Evolutionary conservation across 129 eudicot genomes (phyloP).

Genomic region (Cynara cardunculus): DNA sequence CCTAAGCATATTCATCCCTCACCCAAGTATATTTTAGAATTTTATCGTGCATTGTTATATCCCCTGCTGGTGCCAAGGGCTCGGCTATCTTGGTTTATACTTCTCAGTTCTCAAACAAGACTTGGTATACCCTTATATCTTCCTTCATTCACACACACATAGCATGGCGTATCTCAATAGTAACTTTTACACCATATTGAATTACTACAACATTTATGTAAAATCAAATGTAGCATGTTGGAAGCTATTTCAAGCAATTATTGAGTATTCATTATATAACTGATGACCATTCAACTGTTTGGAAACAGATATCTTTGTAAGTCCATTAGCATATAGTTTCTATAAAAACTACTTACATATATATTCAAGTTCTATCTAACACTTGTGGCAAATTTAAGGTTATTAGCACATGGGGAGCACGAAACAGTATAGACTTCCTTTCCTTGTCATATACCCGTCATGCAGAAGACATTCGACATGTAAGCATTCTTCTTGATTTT

Average conservation of each 20-base stretch:
- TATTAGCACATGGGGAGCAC: constrained; percentile 77
- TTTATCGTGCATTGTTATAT: background rate
- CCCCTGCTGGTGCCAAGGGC: background rate
- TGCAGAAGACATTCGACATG: constrained; percentile 76
- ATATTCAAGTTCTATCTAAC: constrained; percentile 5
- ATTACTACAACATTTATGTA: background rate
- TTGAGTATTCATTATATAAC: background rate
- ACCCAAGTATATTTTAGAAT: background rate
- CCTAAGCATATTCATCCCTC: background rate
- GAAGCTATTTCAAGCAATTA: background rate
- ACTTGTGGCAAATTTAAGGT: constrained; percentile 31
- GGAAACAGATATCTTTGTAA: background rate
- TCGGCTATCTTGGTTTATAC: background rate
- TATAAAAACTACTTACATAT: background rate
- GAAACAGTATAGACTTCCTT: constrained; percentile 80
- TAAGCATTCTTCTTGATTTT: constrained; percentile 30
- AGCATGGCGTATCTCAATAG: background rate
- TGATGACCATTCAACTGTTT: constrained; percentile 4
- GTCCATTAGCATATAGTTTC: background rate
- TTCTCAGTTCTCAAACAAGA: background rate
- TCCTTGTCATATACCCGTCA: constrained; percentile 71
- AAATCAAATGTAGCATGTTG: constrained; percentile 5
- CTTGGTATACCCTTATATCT: background rate
- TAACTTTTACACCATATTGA: background rate
- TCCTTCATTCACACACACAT: background rate